These are phyloP conservation scores for Astraeus odoratus DNA, from an alignment of 768 basidiomycete species.

Conservation along the genomic window DNA sequence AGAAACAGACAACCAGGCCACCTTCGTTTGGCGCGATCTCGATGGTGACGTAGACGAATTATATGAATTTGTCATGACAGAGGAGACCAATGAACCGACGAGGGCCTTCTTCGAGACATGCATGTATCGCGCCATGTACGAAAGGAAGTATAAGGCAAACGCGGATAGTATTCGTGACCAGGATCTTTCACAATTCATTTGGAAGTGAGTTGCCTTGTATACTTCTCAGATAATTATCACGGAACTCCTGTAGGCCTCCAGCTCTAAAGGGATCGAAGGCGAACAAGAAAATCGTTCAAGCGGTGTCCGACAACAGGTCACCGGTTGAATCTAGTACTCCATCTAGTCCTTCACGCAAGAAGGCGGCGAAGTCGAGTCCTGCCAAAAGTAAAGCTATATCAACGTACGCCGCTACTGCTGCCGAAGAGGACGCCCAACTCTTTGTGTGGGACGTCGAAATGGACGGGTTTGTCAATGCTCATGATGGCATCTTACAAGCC, in stretches of 20 bases:
- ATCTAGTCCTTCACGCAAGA: slow-evolving; percentile 14
- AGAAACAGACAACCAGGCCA: slow-evolving; percentile 66
- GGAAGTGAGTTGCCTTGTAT: slow-evolving; percentile 48
- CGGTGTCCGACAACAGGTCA: slow-evolving; percentile 4
- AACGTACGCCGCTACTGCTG: slow-evolving; percentile 17
- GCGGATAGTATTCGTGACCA: slow-evolving; percentile 62
- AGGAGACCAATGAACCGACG: slow-evolving; percentile 69
- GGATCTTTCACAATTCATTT: slow-evolving; percentile 74
- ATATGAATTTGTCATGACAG: slow-evolving; percentile 84
- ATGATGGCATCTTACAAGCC: slow-evolving; percentile 49
- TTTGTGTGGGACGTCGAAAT: slow-evolving; percentile 53
- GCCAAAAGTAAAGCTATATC: slow-evolving; percentile 15
- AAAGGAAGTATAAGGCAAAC: slow-evolving; percentile 75
- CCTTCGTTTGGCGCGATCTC: slow-evolving; percentile 88
- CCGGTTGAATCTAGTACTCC: slow-evolving; percentile 4
- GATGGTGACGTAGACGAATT: slow-evolving; percentile 89
- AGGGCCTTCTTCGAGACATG: slow-evolving; percentile 87
- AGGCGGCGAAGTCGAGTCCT: slow-evolving; percentile 1
- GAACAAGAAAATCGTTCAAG: slow-evolving; percentile 13
- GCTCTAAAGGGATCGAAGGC: slow-evolving; percentile 12
- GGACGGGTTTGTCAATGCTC: slow-evolving; percentile 37
- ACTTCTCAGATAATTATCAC: background rate
- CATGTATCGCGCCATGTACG: slow-evolving; percentile 95
- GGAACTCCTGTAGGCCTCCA: slow-evolving; percentile 15
- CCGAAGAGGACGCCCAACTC: slow-evolving; percentile 46